Base-by-base conservation (phyloP, 768 basidiomycete genomes). In the Sutorius australiensis region DNA sequence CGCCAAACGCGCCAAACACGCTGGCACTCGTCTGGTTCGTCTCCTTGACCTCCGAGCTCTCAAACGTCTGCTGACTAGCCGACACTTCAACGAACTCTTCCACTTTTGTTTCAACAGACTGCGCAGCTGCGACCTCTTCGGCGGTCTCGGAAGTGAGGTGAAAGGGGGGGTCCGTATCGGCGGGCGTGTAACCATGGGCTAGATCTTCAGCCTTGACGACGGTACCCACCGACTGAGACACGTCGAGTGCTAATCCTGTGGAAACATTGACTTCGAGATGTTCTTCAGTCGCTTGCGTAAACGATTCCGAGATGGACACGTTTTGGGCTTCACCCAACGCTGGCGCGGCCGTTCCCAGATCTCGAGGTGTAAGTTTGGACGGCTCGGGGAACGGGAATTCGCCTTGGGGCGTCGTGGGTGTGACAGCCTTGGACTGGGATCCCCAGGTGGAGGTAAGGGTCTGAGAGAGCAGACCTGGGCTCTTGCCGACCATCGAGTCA, bases 401-500 rank as follows among this genome's bases (percentile, higher is more conserved):
- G 24, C 8, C 51, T 31, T 28, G 52, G 5, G 66, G 64, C 1
- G 62, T 63, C 37, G 53, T 57, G 30, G 60, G 63, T 38, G 68
- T 63, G 56, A 54, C 48, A 24, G 59, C 55, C 54, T 63, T 64
- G 55, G 61, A 63, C 40, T 65, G 61, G 5, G 69, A 58, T 28
- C 81, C 82, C 80, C 82, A 82, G 6, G 80, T 70, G 0, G 79
- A 73, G 19, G 62, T 73, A 40, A 81, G 73, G 5, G 75, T 60
- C 2, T 81, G 71, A 1, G 62, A 75, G 19, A 81, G 71, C 48
- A 66, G 71, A 11, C 69, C 67, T 12, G 73, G 63, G 33, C 70
- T 70, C 43, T 72, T 72, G 28, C 73, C 71, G 21, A 72, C 72
- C 17, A 70, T 62, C 14, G 71, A 57, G 66, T 76, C 60, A 61